Evolutionary conservation across 345 rosid species (phyloP).

Genomic region (Ailanthus altissimus): DNA sequence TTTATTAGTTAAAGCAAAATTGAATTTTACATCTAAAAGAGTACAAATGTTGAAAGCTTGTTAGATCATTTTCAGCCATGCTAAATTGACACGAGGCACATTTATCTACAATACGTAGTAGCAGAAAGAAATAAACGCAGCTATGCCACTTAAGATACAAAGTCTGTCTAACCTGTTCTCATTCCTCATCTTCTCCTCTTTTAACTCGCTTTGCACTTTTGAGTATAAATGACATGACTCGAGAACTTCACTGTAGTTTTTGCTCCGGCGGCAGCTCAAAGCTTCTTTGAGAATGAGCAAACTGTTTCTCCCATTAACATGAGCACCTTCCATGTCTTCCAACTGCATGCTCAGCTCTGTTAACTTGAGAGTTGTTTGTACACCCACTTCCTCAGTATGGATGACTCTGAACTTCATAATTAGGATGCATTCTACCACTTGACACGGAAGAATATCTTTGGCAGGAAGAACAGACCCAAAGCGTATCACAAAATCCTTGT

Average conservation of each 20-base stretch:
- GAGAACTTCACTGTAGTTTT: constrained; percentile 65
- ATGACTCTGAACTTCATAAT: constrained; percentile 65
- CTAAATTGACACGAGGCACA: neutral
- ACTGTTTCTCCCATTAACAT: constrained; percentile 74
- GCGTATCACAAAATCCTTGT: constrained; percentile 70
- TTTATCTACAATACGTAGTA: constrained; percentile 52
- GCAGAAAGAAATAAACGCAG: constrained; percentile 64
- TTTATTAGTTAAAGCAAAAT: constrained; percentile 34
- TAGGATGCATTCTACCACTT: constrained; percentile 69
- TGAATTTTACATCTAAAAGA: constrained; percentile 31
- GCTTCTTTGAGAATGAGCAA: constrained; percentile 67
- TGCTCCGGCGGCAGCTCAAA: constrained; percentile 63
- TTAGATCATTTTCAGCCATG: constrained; percentile 22
- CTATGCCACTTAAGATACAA: constrained; percentile 60
- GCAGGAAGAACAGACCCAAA: constrained; percentile 84
- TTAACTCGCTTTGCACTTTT: constrained; percentile 62
- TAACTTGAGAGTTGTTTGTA: constrained; percentile 51
- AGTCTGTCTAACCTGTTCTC: constrained; percentile 67
- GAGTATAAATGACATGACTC: constrained; percentile 72
- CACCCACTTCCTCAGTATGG: constrained; percentile 45
- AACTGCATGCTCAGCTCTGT: constrained; percentile 78
- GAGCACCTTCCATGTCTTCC: constrained; percentile 83
- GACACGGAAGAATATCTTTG: constrained; percentile 62
- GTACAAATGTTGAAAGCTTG: constrained; percentile 11
- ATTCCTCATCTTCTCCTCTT: constrained; percentile 72